Conservation (phyloP, 2,329 filamentous ascomycete species). For the Hirsutella thompsonii region DNA sequence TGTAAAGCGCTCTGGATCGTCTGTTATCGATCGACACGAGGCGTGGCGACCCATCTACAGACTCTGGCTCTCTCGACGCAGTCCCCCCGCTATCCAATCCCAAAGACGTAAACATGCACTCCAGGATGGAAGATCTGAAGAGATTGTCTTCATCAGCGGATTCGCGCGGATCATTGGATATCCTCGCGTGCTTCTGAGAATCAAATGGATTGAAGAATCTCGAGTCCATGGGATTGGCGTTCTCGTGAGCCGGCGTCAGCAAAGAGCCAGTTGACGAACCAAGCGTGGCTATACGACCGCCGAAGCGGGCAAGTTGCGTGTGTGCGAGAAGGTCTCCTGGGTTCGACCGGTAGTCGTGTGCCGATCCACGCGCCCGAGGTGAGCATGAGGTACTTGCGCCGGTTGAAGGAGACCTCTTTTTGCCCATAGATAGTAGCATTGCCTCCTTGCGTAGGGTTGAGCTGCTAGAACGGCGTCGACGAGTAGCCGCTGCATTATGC, state of each 20-base stretch:
- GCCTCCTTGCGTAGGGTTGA: slow-evolving; percentile 70
- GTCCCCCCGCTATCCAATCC: slow-evolving; percentile 62
- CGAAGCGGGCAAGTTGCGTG: slow-evolving; percentile 54
- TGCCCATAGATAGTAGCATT: slow-evolving; percentile 52
- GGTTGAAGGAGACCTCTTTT: slow-evolving; percentile 29
- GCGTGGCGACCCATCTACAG: slow-evolving; percentile 73
- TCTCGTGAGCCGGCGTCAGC: slow-evolving; percentile 17
- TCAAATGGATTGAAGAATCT: slow-evolving; percentile 43
- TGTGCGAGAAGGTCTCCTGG: slow-evolving; percentile 74
- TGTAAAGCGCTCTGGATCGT: slow-evolving; percentile 64
- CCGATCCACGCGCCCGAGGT: slow-evolving; percentile 26
- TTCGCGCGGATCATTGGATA: slow-evolving; percentile 57
- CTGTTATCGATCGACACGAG: slow-evolving; percentile 74
- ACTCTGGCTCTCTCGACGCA: slow-evolving; percentile 53
- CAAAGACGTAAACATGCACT: slow-evolving; percentile 92
- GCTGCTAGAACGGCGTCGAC: slow-evolving; percentile 59
- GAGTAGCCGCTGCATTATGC: slow-evolving; percentile 61
- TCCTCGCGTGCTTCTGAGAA: slow-evolving; percentile 33
- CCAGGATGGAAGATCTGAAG: slow-evolving; percentile 80
- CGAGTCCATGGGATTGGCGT: slow-evolving; percentile 33
- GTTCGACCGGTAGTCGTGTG: slow-evolving; percentile 36
- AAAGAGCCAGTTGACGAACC: slow-evolving; percentile 7
- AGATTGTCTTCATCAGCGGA: slow-evolving; percentile 77
- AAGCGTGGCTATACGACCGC: slow-evolving; percentile 27
- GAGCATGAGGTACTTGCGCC: slow-evolving; percentile 26